Conservation (phyloP, 352 stramenopile species). For the Aphanomyces cochlioides region DNA sequence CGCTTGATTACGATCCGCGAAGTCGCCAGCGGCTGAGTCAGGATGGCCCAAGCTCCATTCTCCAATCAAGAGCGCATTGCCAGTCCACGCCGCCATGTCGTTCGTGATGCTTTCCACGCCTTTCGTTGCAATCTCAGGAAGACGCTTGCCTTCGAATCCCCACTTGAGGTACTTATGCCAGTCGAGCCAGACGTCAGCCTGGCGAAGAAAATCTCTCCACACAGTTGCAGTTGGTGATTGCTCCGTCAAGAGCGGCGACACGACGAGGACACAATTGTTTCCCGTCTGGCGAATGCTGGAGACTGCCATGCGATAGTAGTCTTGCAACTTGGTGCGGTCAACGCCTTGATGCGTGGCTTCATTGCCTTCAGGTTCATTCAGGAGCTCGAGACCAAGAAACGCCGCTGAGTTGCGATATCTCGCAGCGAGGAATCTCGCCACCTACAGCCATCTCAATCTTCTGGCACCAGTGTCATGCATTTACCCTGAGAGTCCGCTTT, state of each 20-base stretch:
- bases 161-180: conserved; percentile 65
- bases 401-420: conserved; percentile 42
- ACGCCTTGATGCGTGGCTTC: conserved; percentile 40
- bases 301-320: conserved; percentile 58
- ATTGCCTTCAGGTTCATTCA: conserved; percentile 75
- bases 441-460: conserved; percentile 54
- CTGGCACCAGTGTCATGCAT: conserved; percentile 48
- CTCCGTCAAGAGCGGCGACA: conserved; percentile 50
- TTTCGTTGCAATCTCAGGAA: conserved; percentile 54
- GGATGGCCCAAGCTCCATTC: conserved; percentile 76
- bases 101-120: conserved; percentile 55
- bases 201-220: conserved; percentile 42
- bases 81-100: conserved; percentile 48
- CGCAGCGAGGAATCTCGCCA: conserved; percentile 47
- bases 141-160: conserved; percentile 53
- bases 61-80: conserved; percentile 75
- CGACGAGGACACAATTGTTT: conserved; percentile 55
- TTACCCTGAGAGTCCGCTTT: conserved; percentile 33
- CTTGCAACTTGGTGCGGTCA: conserved; percentile 34
- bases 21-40: conserved; percentile 40
- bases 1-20: conserved; percentile 49
- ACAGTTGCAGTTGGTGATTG: conserved; percentile 43
- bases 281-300: conserved; percentile 50
- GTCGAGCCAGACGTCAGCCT: conserved; percentile 45
- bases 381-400: conserved; percentile 66